Evolutionary conservation across 1,139 yeast genomes (phyloP), one percentile per base, ranked within the genome.

Genomic region (Geotrichum restrictum): DNA sequence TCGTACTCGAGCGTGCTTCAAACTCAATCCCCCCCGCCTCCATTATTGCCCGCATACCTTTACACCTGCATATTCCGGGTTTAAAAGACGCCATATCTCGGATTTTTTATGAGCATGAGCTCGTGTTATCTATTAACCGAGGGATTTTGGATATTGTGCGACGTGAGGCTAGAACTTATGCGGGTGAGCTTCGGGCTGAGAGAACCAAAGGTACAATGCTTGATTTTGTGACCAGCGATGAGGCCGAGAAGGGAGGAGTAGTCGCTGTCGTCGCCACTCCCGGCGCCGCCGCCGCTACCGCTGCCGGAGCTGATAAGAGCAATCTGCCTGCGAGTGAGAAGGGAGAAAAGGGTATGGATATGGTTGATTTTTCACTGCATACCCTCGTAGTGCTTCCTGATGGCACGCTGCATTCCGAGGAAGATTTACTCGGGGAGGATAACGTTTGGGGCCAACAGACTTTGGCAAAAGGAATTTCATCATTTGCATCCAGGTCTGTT

Each of bases 21-120:
- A 56, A 54, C 5, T 63, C 73, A 53, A 82, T 88, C 54, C 86
- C 85, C 60, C 89, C 95, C 0, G 75, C 83, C 11, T 77, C 79
- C 1, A 82, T 91, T 10, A 73, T 91, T 38, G 74, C 78, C 56
- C 73, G 81, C 38, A 83, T 89, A 59, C 87, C 93, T 0, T 70
- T 72, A 5, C 74, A 79, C 16, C 75, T 85, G 57, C 76, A 77
- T 49, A 81, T 89, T 48, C 81, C 78, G 4, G 91, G 86, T 0
- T 71, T 93, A 50, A 80, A 80, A 58, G 70, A 71, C 3, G 79
- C 88, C 0, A 72, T 93, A 33, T 71, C 78, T 19, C 77, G 80
- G 37, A 84, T 91, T 18, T 77, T 85, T 8, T 76, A 71, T 36
- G 88, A 84, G 58, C 83, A 85, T 59, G 85, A 81, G 32, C 68